Percentiles rank a stretch among this genome's conserved stretches.
Evolutionary conservation across 2,329 filamentous ascomycete genomes (phyloP).

Genomic region (Fusarium verticillioides): DNA sequence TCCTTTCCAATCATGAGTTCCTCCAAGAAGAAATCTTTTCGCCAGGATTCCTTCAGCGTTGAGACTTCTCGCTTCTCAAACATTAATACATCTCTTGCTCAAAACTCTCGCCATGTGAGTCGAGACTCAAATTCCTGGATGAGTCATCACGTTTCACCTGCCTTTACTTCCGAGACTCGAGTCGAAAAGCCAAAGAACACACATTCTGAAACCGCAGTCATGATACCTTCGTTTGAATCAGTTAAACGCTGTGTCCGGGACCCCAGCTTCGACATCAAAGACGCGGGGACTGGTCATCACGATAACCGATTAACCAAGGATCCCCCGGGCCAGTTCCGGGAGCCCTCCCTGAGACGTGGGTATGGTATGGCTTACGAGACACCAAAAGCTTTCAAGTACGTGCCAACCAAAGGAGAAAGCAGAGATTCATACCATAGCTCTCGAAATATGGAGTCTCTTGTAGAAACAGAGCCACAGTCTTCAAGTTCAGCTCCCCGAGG

Average conservation of each 20-base stretch:
- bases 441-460: neutral
- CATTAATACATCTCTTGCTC: neutral
- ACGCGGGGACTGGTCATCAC: constrained; percentile 1
- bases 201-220: no score
- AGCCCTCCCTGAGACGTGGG: constrained; percentile 17
- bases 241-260: neutral
- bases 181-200: neutral
- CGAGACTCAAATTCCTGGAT: neutral
- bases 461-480: neutral
- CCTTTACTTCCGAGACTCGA: neutral
- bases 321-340: neutral
- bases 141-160: neutral
- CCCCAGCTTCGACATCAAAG: rapidly evolving
- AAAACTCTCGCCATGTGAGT: neutral
- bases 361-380: constrained; percentile 3
- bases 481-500: neutral
- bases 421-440: neutral
- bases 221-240: neutral
- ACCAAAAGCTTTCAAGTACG: neutral
- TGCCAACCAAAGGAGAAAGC: neutral
- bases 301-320: neutral
- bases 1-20: neutral
- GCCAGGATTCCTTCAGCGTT: neutral
- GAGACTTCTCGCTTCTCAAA: neutral
- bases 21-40: neutral